Evolutionary conservation across 2,329 filamentous ascomycete species (phyloP), one percentile per base, ranked within the genome.

Genomic region (Parascedosporium putredinis): DNA sequence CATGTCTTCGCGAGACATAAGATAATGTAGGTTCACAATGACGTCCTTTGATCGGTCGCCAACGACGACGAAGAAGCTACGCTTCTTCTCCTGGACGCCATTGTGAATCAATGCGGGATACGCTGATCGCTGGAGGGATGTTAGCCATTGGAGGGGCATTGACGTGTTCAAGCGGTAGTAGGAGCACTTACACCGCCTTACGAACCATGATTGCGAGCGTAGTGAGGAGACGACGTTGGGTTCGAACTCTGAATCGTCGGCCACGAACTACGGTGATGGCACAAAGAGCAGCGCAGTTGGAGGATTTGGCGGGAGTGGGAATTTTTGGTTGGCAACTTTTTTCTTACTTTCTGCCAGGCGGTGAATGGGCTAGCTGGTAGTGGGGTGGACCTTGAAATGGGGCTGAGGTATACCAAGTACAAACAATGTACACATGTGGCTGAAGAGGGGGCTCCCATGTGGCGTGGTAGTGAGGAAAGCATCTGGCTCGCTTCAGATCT

Each of bases 1-100:
- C 56, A 96, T 80, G 64, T 95, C 88, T 63, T 86, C 83, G 58
- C 81, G 86, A 47, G 90, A 85, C 75, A 96, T 86, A 62, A 98
- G 94, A 62, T 93, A 89, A 70, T 97, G 90, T 52, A 78, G 76
- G 63, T 96, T 83, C 57, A 97, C 90, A 63, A 98, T 97, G 58
- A 91, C 88, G 75, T 98, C 93, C 67, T 98, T 98, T 57, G 89
- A 82, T 52, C 82, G 81, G 67, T 98, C 89, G 62, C 93, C 93
- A 43, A 98, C 91, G 22, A 98, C 83, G 51, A 98, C 88, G 68
- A 98, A 94, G 74, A 98, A 96, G 71, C 87, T 95, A 67, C 93
- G 81, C 73, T 97, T 97, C 79, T 95, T 96, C 67, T 96, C 89
- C 67, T 87, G 88, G 54, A 90, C 75, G 56, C 86, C 86, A 85